Conservation (phyloP, 2,329 filamentous ascomycete species). For the Fusarium kyushuense region DNA sequence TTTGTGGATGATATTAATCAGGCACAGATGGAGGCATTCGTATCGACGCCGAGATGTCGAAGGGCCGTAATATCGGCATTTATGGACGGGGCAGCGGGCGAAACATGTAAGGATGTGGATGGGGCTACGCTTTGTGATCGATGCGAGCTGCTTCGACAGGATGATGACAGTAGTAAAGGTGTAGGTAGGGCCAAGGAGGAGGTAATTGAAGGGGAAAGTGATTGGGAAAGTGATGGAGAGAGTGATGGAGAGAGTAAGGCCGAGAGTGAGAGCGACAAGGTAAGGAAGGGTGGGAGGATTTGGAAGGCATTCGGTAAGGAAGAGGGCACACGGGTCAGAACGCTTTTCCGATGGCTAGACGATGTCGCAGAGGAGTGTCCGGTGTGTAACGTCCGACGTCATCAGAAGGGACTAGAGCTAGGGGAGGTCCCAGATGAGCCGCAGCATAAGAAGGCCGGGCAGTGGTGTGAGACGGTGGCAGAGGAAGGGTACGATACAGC, state of each 20-base stretch:
- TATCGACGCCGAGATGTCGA: background rate
- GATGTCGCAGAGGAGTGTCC: background rate
- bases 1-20: constrained; percentile 5
- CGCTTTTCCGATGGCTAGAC: background rate
- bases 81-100: background rate
- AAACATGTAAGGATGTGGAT: background rate
- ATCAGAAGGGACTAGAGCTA: background rate
- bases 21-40: constrained; percentile 3
- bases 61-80: background rate
- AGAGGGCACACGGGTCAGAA: background rate
- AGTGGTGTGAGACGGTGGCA: background rate
- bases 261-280: background rate
- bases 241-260: background rate
- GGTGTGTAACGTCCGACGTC: background rate
- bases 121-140: background rate
- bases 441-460: background rate
- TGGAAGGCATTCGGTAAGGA: background rate
- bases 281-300: background rate
- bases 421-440: background rate
- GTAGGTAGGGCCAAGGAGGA: background rate
- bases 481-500: background rate
- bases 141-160: background rate
- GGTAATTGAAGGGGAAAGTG: background rate
- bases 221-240: too few species aligned
- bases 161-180: background rate